Evolutionary conservation across 2,329 filamentous ascomycete species (phyloP).

Genomic region (Gaeumannomyces sp.): DNA sequence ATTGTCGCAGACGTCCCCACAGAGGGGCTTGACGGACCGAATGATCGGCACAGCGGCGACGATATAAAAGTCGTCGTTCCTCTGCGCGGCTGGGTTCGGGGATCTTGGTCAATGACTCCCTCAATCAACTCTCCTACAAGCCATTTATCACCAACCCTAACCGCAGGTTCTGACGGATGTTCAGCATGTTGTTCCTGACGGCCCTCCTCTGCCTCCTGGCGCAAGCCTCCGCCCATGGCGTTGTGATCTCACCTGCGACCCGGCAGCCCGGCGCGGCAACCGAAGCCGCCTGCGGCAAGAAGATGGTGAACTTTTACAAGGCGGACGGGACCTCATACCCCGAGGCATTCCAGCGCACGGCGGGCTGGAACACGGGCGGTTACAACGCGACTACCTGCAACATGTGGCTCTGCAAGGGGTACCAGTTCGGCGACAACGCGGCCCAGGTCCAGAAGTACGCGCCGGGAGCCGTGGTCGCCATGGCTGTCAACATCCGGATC

Average conservation of each 20-base stretch:
- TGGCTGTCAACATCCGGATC: conserved; percentile 37
- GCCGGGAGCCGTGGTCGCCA: conserved; percentile 35
- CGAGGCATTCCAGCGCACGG: conserved; percentile 23
- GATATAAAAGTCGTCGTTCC: no score
- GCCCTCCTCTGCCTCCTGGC: conserved; percentile 16
- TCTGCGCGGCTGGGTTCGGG: no score
- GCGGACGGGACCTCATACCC: conserved; percentile 28
- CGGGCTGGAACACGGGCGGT: conserved; percentile 17
- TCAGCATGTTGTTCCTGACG: conserved; percentile 5
- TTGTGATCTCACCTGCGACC: conserved; percentile 20
- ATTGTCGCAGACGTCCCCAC: no score
- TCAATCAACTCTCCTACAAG: no score
- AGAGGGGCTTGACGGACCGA: no score
- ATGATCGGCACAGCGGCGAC: no score
- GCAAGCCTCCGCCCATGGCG: conserved; percentile 20
- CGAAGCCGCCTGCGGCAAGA: conserved; percentile 23
- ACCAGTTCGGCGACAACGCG: conserved; percentile 33
- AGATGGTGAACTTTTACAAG: conserved; percentile 25
- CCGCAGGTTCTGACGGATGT: neutral
- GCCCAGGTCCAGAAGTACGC: conserved; percentile 30
- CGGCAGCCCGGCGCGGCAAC: conserved; percentile 22
- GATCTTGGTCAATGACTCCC: no score
- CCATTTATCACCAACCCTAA: no score
- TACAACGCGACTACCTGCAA: conserved; percentile 26
- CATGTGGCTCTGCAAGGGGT: conserved; percentile 34